Conservation (phyloP, 495 filamentous ascomycete genomes). For the Achaetomiella virescens region DNA sequence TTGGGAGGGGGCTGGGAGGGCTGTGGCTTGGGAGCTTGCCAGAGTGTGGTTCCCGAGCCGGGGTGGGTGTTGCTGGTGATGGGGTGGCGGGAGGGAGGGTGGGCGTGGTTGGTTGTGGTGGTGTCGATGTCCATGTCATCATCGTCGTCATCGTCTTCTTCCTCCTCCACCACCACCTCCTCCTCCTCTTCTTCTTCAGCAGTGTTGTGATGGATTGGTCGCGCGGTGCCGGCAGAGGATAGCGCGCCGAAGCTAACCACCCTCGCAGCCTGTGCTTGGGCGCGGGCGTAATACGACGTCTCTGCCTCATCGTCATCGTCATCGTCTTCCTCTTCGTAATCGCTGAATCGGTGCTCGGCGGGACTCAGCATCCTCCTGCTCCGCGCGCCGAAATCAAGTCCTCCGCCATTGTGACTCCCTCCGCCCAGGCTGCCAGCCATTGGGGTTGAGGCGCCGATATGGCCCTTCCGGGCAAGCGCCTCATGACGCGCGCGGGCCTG, state of each 20-base stretch:
- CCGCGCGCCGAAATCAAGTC: neutral
- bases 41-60: neutral
- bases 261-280: constrained; percentile 13
- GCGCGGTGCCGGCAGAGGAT: neutral
- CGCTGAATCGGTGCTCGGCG: constrained; percentile 1
- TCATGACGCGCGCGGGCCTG: constrained; percentile 25
- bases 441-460: constrained; percentile 9
- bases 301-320: constrained; percentile 21
- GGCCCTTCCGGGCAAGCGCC: constrained; percentile 18
- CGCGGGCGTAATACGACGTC: constrained; percentile 14
- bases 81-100: constrained; percentile 3
- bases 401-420: neutral
- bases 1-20: neutral
- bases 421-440: neutral
- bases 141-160: constrained; percentile 24
- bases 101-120: constrained; percentile 5
- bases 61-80: neutral
- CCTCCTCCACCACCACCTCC: constrained; percentile 4
- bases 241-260: neutral
- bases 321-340: constrained; percentile 12
- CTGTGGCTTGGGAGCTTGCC: neutral
- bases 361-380: neutral
- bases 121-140: constrained; percentile 23
- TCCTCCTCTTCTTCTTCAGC: constrained; percentile 22
- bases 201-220: neutral